These are phyloP conservation scores for Chamaenerion angustifolium DNA, from an alignment of 345 rosid species.

Conservation along the genomic window DNA sequence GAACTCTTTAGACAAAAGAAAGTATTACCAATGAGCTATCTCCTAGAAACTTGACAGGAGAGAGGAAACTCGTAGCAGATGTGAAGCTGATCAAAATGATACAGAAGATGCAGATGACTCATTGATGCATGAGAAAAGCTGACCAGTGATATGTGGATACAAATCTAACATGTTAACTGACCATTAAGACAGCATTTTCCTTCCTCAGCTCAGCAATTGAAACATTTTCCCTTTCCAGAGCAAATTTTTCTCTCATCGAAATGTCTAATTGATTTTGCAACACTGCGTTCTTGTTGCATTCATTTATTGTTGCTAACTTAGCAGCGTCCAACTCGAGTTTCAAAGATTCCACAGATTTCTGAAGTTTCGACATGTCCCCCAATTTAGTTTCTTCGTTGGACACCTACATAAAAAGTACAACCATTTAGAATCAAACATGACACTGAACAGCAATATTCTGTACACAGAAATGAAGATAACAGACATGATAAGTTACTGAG, in stretches of 20 bases:
- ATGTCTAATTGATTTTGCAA: conserved; percentile 72
- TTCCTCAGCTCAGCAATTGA: conserved; percentile 51
- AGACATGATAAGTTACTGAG: conserved; percentile 10
- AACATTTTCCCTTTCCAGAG: conserved; percentile 55
- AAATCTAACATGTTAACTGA: conserved; percentile 8
- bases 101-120: too few relatives aligned
- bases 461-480: background rate
- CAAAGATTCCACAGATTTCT: conserved; percentile 54
- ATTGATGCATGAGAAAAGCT: too few relatives aligned
- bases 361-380: conserved; percentile 64
- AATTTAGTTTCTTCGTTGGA: conserved; percentile 71
- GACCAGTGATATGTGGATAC: too few relatives aligned
- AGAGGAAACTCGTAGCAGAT: background rate
- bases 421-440: too few relatives aligned
- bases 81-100: too few relatives aligned
- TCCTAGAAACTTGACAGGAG: background rate
- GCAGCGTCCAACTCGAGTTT: conserved; percentile 87
- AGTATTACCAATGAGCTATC: background rate
- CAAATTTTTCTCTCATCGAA: conserved; percentile 57
- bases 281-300: conserved; percentile 77
- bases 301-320: conserved; percentile 71
- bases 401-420: conserved; percentile 31
- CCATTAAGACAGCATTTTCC: conserved; percentile 68
- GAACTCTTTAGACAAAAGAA: conserved; percentile 30
- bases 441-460: too few relatives aligned